Evolutionary conservation across 1,139 yeast species (phyloP).

Genomic region (Yamadazyma siamensis): DNA sequence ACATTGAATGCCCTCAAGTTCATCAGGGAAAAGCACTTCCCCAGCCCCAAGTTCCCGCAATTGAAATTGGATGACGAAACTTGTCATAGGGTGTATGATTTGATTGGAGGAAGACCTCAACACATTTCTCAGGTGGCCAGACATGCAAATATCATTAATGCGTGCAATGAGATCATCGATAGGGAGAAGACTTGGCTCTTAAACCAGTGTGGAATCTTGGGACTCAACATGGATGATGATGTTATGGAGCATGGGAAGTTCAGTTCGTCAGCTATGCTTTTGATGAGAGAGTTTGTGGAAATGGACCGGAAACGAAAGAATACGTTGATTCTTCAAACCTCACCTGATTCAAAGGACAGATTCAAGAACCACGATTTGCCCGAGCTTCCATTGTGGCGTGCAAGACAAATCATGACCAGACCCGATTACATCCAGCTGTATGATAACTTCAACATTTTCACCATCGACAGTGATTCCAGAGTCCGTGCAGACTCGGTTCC

Average conservation of each 20-base stretch:
- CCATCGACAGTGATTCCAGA: constrained; percentile 69
- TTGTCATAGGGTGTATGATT: constrained; percentile 59
- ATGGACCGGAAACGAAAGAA: constrained; percentile 49
- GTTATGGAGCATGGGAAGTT: constrained; percentile 86
- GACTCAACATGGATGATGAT: constrained; percentile 81
- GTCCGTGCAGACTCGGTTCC: constrained; percentile 83
- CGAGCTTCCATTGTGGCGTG: constrained; percentile 77
- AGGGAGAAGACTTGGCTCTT: constrained; percentile 83
- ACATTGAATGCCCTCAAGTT: constrained; percentile 55
- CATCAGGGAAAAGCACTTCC: constrained; percentile 47
- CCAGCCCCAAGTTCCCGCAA: constrained; percentile 32
- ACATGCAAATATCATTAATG: constrained; percentile 55
- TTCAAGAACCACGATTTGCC: constrained; percentile 56
- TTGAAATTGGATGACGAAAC: constrained; percentile 27
- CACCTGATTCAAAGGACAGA: constrained; percentile 17
- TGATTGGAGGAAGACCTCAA: constrained; percentile 85
- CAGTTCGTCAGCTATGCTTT: constrained; percentile 70
- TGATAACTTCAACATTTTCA: constrained; percentile 74
- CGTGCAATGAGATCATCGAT: constrained; percentile 71
- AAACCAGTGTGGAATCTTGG: constrained; percentile 77
- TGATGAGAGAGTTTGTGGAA: constrained; percentile 69
- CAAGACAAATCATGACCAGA: constrained; percentile 81
- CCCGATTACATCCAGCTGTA: constrained; percentile 75
- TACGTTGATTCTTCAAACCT: constrained; percentile 22
- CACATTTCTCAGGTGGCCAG: constrained; percentile 74